Conservation (phyloP, 2,329 filamentous ascomycete genomes). For the Harringtonia lauricola region DNA sequence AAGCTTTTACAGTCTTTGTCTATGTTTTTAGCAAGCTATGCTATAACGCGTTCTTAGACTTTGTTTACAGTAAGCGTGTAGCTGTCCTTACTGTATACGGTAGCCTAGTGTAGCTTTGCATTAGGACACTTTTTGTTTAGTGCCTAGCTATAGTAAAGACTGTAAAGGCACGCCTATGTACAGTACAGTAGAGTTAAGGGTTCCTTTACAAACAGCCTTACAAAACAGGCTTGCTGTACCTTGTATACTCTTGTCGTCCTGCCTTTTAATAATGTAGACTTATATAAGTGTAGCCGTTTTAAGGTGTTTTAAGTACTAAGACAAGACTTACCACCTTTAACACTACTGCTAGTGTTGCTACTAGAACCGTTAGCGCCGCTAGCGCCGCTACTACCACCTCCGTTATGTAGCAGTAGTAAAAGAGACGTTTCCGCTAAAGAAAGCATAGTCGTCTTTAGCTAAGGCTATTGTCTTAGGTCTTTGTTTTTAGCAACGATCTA, state of each 20-base stretch:
- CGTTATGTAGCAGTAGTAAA: not conserved
- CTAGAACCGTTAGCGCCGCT: too few relatives aligned
- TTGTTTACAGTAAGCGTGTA: not conserved
- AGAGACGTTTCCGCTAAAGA: not conserved
- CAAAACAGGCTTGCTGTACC: not conserved
- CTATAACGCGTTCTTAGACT: not conserved
- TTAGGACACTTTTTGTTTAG: conserved; percentile 7
- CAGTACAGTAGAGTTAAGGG: conserved; percentile 1
- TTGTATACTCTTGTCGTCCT: not conserved
- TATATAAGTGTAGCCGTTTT: not conserved
- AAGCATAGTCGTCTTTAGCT: not conserved
- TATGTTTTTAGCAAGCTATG: not conserved
- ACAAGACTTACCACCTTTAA: not conserved
- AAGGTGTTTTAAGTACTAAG: not conserved
- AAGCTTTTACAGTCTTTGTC: conserved; percentile 1
- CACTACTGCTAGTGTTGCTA: too few relatives aligned
- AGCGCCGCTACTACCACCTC: not conserved
- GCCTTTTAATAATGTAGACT: not conserved
- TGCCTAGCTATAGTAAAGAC: not conserved
- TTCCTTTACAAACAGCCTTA: not conserved
- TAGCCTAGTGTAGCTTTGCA: not conserved
- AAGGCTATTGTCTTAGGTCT: conserved; percentile 1
- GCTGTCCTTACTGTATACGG: not conserved
- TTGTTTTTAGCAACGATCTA: conserved; percentile 1
- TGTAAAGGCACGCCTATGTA: conserved; percentile 5